phyloP scores from a whole-genome alignment of 2,329 filamentous ascomycete genomes.

The Fusarium sterilihyphosum region DNA sequence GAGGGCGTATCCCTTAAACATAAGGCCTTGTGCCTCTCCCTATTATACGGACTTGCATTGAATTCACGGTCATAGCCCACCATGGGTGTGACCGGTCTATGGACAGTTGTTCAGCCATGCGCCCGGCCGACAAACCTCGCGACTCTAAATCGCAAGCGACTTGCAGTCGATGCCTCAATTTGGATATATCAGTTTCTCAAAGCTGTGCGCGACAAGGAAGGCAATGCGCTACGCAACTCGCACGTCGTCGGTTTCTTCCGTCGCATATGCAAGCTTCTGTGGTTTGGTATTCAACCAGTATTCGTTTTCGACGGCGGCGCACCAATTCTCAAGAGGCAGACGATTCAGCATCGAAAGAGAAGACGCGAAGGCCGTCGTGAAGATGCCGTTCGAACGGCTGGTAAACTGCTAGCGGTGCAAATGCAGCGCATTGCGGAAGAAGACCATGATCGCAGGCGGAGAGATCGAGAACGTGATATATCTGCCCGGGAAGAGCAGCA shows the following conservation, averaged over 20 bases:
- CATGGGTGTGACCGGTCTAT: conserved; percentile 99
- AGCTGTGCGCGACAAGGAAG: conserved; percentile 97
- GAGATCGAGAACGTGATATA: conserved; percentile 56
- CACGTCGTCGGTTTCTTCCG: conserved; percentile 98
- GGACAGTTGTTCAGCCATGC: conserved; percentile 95
- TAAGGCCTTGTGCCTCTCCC: conserved; percentile 9
- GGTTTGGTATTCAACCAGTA: conserved; percentile 94
- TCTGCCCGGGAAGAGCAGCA: conserved; percentile 56
- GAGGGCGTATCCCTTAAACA: conserved; percentile 37
- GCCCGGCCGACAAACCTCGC: conserved; percentile 96
- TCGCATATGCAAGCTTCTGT: conserved; percentile 95
- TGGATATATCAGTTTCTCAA: conserved; percentile 99
- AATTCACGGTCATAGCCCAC: conserved; percentile 29
- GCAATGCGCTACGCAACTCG: conserved; percentile 93
- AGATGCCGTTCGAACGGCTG: conserved; percentile 91
- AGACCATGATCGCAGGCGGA: conserved; percentile 74
- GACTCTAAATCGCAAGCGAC: conserved; percentile 93
- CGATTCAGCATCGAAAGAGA: conserved; percentile 80
- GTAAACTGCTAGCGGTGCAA: conserved; percentile 90
- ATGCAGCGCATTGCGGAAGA: conserved; percentile 92
- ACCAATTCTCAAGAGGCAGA: conserved; percentile 88
- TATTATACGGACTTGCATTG: not conserved
- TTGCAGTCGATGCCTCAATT: conserved; percentile 97
- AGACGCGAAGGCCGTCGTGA: conserved; percentile 89
- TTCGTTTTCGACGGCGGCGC: conserved; percentile 99